phyloP scores from a whole-genome alignment of 192 early-diverging fungal species.

The Rhizophagus clarus region DNA sequence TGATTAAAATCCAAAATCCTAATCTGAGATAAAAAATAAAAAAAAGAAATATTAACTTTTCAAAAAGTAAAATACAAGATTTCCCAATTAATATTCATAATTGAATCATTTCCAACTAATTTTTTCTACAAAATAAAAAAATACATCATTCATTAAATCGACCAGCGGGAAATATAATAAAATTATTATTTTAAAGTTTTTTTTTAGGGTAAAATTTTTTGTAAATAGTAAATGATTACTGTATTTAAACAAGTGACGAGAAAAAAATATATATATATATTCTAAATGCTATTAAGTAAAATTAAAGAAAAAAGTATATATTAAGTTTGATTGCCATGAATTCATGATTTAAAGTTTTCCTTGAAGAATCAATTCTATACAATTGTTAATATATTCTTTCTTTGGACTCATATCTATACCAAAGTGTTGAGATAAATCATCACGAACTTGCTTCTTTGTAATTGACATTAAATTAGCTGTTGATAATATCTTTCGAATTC shows the following conservation, averaged over 20 bases:
- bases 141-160: background rate
- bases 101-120: too few relatives aligned
- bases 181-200: background rate
- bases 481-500: conserved; percentile 77
- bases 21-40: background rate
- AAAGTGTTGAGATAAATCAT: conserved; percentile 78
- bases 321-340: too few relatives aligned
- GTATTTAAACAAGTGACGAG: background rate
- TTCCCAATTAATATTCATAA: background rate
- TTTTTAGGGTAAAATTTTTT: background rate
- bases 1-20: background rate
- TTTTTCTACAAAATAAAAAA: background rate
- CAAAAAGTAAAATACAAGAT: background rate
- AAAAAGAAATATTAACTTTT: background rate
- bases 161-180: background rate
- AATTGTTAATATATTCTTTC: conserved; percentile 87
- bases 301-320: background rate
- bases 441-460: conserved; percentile 98
- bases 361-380: conserved; percentile 62
- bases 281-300: background rate
- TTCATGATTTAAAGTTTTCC: conserved; percentile 26
- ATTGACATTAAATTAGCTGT: conserved; percentile 94
- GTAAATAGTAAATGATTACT: background rate
- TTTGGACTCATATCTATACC: conserved; percentile 79
- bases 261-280: background rate